phyloP scores from a whole-genome alignment of 441 rosid genomes.

The Jatropha multifida region DNA sequence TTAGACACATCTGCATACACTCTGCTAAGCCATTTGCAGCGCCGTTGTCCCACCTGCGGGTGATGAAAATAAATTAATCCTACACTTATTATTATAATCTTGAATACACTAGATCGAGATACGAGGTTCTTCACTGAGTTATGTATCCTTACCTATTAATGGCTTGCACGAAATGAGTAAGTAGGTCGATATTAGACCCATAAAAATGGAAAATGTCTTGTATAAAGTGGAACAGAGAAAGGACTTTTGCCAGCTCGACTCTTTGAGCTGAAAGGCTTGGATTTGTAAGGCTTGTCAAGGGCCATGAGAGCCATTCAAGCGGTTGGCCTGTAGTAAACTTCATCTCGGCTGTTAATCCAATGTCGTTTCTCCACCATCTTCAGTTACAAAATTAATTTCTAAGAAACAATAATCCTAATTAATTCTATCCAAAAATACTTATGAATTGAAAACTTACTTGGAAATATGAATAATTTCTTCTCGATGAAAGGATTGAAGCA shows the following conservation, averaged over 20 bases:
- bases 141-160: not conserved
- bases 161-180: not conserved
- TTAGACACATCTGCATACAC: too few species aligned
- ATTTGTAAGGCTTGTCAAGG: conserved; percentile 46
- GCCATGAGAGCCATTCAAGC: conserved; percentile 61
- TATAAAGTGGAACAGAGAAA: conserved; percentile 44
- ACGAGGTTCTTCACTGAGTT: too few species aligned
- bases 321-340: conserved; percentile 51
- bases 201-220: conserved; percentile 47
- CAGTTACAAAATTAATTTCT: conserved; percentile 11
- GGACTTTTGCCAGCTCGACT: conserved; percentile 46
- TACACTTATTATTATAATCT: too few species aligned
- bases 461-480: conserved; percentile 34
- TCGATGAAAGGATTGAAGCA: conserved; percentile 28
- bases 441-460: conserved; percentile 20
- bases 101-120: too few species aligned
- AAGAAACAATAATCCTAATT: not conserved
- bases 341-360: conserved; percentile 41
- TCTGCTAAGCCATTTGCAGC: too few species aligned
- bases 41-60: too few species aligned
- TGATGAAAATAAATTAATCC: too few species aligned
- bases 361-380: conserved; percentile 60
- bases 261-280: conserved; percentile 46
- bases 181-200: not conserved
- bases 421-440: too few species aligned